Percentiles rank a stretch among this genome's conserved stretches.
These are phyloP conservation scores for Theileria orientalis DNA, from an alignment of 169 alveolate species.

Conservation along the genomic window DNA sequence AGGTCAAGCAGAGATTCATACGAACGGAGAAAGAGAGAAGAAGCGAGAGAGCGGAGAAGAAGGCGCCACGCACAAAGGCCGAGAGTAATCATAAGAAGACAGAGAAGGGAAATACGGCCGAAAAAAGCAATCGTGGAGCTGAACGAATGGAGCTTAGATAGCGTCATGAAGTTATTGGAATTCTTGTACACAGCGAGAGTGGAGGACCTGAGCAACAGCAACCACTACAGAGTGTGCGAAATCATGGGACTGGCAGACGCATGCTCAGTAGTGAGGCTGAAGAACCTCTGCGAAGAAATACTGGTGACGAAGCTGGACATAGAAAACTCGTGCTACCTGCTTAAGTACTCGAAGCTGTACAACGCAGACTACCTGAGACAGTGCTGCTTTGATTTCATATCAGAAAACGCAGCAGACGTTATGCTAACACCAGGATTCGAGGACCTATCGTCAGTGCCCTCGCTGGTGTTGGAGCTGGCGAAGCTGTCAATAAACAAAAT, in stretches of 20 bases:
- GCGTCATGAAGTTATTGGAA: conserved; percentile 63
- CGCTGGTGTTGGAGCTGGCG: conserved; percentile 68
- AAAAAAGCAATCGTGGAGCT: conserved; percentile 41
- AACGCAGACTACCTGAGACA: conserved; percentile 64
- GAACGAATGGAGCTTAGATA: conserved; percentile 61
- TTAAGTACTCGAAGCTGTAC: conserved; percentile 64
- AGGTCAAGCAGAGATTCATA: no score
- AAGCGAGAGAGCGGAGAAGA: no score
- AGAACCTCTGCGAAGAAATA: conserved; percentile 63
- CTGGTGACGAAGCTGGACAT: conserved; percentile 57
- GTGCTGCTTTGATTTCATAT: conserved; percentile 59
- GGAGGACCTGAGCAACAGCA: conserved; percentile 51
- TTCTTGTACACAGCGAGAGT: conserved; percentile 55
- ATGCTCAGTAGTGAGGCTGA: conserved; percentile 42
- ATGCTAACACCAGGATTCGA: conserved; percentile 68
- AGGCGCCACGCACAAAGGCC: no score
- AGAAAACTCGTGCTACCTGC: conserved; percentile 66
- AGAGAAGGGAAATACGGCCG: neutral
- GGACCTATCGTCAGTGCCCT: conserved; percentile 66
- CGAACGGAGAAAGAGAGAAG: no score
- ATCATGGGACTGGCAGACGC: conserved; percentile 68
- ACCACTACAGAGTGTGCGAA: conserved; percentile 64
- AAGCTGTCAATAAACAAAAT: conserved; percentile 55
- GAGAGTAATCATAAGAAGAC: no score
- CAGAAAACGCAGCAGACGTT: conserved; percentile 65